phyloP scores from a whole-genome alignment of 2,329 filamentous ascomycete genomes.

The Graphiopsis chlorocephala region DNA sequence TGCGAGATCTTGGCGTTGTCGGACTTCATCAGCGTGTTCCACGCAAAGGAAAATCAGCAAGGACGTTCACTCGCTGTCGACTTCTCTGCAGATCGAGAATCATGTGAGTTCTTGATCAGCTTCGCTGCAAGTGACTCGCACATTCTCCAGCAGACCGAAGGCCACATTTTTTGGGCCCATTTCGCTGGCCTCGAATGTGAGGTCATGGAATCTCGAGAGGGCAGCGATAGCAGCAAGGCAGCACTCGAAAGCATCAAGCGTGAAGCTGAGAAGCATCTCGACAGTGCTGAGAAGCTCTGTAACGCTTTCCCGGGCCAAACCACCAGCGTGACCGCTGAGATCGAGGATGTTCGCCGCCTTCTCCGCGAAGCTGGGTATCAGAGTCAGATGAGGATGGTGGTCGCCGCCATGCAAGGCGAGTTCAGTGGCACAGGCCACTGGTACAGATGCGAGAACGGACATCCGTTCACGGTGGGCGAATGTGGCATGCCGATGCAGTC shows the following conservation, averaged over 20 bases:
- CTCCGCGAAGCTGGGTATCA: slow-evolving; percentile 48
- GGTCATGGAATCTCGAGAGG: slow-evolving; percentile 6
- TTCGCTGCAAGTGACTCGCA: slow-evolving; percentile 38
- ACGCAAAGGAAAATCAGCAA: slow-evolving; percentile 7
- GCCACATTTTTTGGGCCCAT: slow-evolving; percentile 50
- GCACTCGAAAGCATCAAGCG: slow-evolving; percentile 25
- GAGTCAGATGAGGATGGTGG: slow-evolving; percentile 52
- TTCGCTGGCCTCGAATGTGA: slow-evolving; percentile 46
- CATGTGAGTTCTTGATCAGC: slow-evolving; percentile 44
- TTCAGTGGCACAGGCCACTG: slow-evolving; percentile 53
- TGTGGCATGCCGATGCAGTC: slow-evolving; percentile 60
- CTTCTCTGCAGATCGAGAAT: slow-evolving; percentile 36
- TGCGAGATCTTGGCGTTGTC: slow-evolving; percentile 50
- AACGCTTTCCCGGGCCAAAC: slow-evolving; percentile 27
- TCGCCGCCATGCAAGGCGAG: slow-evolving; percentile 48
- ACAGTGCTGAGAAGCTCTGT: slow-evolving; percentile 30
- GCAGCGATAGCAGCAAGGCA: background rate
- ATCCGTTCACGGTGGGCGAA: slow-evolving; percentile 43
- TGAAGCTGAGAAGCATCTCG: slow-evolving; percentile 27
- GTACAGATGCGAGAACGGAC: slow-evolving; percentile 58
- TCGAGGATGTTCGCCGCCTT: slow-evolving; percentile 46
- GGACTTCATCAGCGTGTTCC: slow-evolving; percentile 39
- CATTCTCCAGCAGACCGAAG: slow-evolving; percentile 50
- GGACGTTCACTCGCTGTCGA: slow-evolving; percentile 27
- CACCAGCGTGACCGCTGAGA: slow-evolving; percentile 41